Evolutionary conservation across 495 filamentous ascomycete genomes (phyloP).

Genomic region (Cryomyces minteri): DNA sequence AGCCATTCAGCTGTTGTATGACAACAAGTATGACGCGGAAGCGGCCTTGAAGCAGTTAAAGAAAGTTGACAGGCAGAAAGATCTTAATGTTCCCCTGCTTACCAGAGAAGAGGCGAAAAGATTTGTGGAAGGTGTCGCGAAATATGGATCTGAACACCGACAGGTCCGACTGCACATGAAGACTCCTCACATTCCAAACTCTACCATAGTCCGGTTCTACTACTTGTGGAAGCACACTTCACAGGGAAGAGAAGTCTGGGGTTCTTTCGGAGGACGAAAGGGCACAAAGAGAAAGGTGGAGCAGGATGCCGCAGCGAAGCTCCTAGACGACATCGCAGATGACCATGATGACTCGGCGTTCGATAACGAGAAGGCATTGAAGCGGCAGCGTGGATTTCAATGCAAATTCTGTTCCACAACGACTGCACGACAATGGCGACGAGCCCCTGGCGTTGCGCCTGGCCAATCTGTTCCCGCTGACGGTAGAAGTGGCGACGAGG

Average conservation of each 20-base stretch:
- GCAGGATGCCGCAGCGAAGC: constrained; percentile 43
- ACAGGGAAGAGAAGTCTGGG: constrained; percentile 74
- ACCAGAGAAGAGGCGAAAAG: constrained; percentile 61
- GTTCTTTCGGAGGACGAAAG: constrained; percentile 65
- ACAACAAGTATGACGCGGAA: constrained; percentile 48
- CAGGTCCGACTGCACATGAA: constrained; percentile 72
- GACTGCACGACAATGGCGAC: constrained; percentile 73
- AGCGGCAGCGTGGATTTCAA: constrained; percentile 64
- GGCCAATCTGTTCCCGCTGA: constrained; percentile 57
- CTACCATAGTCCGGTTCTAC: constrained; percentile 76
- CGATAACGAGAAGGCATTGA: constrained; percentile 67
- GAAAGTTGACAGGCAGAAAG: constrained; percentile 46
- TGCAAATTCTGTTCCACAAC: constrained; percentile 86
- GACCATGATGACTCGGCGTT: constrained; percentile 93
- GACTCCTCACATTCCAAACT: constrained; percentile 39
- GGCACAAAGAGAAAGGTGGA: constrained; percentile 68
- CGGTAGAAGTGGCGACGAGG: constrained; percentile 49
- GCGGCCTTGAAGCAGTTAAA: constrained; percentile 56
- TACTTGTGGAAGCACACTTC: constrained; percentile 97
- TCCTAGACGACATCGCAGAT: constrained; percentile 85
- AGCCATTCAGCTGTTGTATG: constrained; percentile 54
- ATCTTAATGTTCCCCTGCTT: constrained; percentile 72
- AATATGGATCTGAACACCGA: constrained; percentile 80
- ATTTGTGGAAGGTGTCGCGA: constrained; percentile 84
- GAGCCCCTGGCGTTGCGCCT: constrained; percentile 59